A percentile compares a stretch with the other conserved stretches of the same genome.
Evolutionary conservation across 2,329 filamentous ascomycete genomes (phyloP).

Genomic region (Ophiocordyceps unilateralis): DNA sequence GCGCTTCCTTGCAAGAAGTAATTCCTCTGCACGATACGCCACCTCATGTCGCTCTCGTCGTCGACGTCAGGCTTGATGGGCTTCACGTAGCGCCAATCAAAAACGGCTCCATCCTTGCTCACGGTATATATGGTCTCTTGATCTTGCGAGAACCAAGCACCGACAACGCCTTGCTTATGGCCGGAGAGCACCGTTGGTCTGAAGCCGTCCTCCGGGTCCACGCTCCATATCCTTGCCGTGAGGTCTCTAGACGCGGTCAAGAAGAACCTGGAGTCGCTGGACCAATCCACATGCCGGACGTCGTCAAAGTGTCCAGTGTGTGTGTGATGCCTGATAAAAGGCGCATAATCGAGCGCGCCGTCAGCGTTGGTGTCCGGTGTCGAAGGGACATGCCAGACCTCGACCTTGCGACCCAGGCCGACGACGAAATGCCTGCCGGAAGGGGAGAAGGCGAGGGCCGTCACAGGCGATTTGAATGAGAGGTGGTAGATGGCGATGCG

Average conservation of each 20-base stretch:
- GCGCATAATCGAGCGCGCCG: slow-evolving; percentile 84
- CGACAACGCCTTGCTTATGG: slow-evolving; percentile 76
- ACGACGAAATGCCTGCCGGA: slow-evolving; percentile 84
- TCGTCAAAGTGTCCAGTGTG: slow-evolving; percentile 81
- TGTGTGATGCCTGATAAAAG: slow-evolving; percentile 75
- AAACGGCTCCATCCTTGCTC: slow-evolving; percentile 93
- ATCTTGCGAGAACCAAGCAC: slow-evolving; percentile 92
- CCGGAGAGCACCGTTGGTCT: slow-evolving; percentile 77
- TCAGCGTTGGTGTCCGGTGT: slow-evolving; percentile 64
- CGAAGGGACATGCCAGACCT: slow-evolving; percentile 92
- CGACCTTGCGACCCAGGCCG: slow-evolving; percentile 68
- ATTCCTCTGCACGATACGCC: slow-evolving; percentile 80
- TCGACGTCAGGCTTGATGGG: slow-evolving; percentile 37
- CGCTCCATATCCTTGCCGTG: slow-evolving; percentile 87
- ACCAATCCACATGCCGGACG: slow-evolving; percentile 83
- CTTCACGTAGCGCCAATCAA: slow-evolving; percentile 75
- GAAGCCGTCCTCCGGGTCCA: slow-evolving; percentile 75
- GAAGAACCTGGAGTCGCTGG: slow-evolving; percentile 88
- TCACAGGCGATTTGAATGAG: slow-evolving; percentile 73
- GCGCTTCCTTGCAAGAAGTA: slow-evolving; percentile 89
- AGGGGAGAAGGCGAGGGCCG: slow-evolving; percentile 76
- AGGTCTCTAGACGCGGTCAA: slow-evolving; percentile 82
- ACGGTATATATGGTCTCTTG: slow-evolving; percentile 94
- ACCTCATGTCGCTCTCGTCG: slow-evolving; percentile 52
- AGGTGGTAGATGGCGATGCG: slow-evolving; percentile 85